Evolutionary conservation across 2,329 filamentous ascomycete species (phyloP), one percentile per base, ranked within the genome.

Genomic region (Trichoderma harzianum): DNA sequence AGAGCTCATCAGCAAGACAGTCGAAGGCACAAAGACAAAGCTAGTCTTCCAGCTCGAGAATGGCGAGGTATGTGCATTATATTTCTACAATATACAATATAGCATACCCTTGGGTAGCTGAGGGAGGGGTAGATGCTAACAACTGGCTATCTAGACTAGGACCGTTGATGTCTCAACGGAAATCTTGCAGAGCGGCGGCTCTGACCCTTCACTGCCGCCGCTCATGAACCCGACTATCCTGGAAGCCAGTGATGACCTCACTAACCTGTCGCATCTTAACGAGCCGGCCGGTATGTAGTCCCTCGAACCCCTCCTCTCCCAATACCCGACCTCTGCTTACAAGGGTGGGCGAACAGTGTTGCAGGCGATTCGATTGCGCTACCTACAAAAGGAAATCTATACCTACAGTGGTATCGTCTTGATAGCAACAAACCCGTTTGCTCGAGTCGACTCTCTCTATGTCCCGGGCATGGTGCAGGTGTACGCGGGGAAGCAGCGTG

Each of bases 381-480:
- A 99, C 85, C 88, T 93, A 74, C 96, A 99, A 83, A 98, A 98
- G 84, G 96, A 99, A 83, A 99, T 99, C 79, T 99, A 99, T 87
- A 99, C 96, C 79, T 99, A 99, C 86, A 97, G 94, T 81, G 96
- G 96, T 80, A 98, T 99, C 79, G 96, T 99, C 75, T 88, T 99
- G 77, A 99, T 99, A 85, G 96, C 96, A 74, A 97, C 96, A 74
- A 99, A 99, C 84, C 96, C 96, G 26, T 99, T 99, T 79, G 96
- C 97, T 69, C 90, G 96, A 75, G 95, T 99, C 76, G 96, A 99
- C 82, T 99, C 96, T 55, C 90, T 99, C 79, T 99, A 99, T 83
- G 96, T 99, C 12, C 95, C 95, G 21, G 96, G 96, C 76, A 99
- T 99, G 95, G 95, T 99, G n/a, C 96, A 99, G 82, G 94, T 98